These are phyloP conservation scores for Cladosporium sphaerospermum DNA, from an alignment of 2,329 filamentous ascomycete species.

Conservation along the genomic window DNA sequence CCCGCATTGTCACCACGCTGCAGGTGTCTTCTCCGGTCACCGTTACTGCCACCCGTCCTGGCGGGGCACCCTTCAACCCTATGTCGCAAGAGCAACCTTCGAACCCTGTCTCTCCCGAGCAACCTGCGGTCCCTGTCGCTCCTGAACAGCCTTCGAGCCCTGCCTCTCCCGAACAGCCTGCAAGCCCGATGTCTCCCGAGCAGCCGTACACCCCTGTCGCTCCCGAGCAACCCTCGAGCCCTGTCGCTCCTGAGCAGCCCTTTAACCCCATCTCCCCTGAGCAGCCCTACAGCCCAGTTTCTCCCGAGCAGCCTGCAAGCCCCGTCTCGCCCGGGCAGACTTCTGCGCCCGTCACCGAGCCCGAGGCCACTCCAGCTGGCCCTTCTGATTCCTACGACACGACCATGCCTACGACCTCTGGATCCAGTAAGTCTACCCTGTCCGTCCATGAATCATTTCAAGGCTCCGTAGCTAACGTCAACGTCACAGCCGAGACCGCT, in stretches of 20 bases:
- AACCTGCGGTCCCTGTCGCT: neutral
- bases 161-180: neutral
- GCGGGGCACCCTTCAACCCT: neutral
- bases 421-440: neutral
- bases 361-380: neutral
- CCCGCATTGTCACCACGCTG: neutral
- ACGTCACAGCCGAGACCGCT: neutral
- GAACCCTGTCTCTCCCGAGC: neutral
- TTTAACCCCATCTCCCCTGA: neutral
- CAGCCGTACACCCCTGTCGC: neutral
- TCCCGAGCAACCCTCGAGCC: neutral
- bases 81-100: neutral
- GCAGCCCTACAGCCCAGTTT: neutral
- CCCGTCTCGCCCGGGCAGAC: neutral
- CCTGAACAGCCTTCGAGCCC: neutral
- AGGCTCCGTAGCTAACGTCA: neutral
- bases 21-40: neutral
- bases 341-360: neutral
- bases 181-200: neutral
- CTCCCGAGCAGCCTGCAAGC: neutral
- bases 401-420: neutral
- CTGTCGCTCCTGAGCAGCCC: neutral
- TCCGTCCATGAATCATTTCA: neutral
- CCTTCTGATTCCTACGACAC: neutral
- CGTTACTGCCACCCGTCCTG: constrained; percentile 1